Evolutionary conservation across 2,329 filamentous ascomycete species (phyloP), one percentile per base, ranked within the genome.

Genomic region (Septoria petroselini): DNA sequence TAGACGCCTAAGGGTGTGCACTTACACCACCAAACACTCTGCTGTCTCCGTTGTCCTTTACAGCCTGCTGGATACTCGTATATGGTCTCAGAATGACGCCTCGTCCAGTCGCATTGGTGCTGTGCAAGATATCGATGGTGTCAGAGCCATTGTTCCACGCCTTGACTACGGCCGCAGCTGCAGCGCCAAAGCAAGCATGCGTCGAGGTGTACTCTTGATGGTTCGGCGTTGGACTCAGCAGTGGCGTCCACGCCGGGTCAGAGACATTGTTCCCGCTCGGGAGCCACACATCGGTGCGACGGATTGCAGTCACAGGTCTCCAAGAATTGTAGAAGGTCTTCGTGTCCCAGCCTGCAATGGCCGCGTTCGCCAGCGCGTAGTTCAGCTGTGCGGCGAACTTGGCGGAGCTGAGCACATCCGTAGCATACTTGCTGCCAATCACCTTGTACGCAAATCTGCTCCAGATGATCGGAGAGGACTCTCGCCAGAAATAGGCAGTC

Each of bases 141-240:
- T 40, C 43, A 38, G 63, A 60, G 3, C 51, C 53, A 14, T 57
- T 58, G 19, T 59, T 60, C 48, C 53, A 62, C 12, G 52, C 46
- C 19, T 50, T 53, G 17, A 65, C 58, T 9, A 62, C 57, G n/a
- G 59, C 54, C 2, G 58, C 57, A 4, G 59, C 63, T 18, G 63
- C 61, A 3, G 53, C 59, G 12, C 62, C 61, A 41, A 64, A 65
- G 2, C 57, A 61, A 2, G 63, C 59, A 40, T 64, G 61, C 4
- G 63, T 64, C 6, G 59, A 60, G 11, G 58, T 50, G 27, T 65
- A 64, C n/a, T 65, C 62, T 19, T 60, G 59, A 34, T 65, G 62
- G 34, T 57, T 64, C 2, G 61, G 61, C 14, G 62, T 65, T 7
- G 52, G 52, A 17, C 44, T 53, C 11, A 65, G 50, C 7, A 63